These are phyloP conservation scores for Saccharomycopsis olivae DNA, from an alignment of 805 yeast species.

Conservation along the genomic window DNA sequence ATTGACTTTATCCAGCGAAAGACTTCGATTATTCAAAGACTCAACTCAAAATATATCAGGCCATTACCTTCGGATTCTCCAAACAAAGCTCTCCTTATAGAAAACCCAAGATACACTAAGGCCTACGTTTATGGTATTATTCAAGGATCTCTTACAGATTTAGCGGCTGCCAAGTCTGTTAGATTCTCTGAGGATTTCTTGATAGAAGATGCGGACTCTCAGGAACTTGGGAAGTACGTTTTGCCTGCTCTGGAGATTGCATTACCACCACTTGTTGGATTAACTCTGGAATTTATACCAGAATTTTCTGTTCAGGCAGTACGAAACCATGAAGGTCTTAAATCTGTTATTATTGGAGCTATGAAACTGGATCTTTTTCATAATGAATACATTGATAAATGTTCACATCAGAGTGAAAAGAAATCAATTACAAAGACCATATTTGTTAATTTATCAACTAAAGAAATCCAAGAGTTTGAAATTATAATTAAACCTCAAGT, in stretches of 20 bases:
- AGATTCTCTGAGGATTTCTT: not conserved
- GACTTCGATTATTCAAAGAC: conserved; percentile 1
- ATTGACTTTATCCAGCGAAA: conserved; percentile 8
- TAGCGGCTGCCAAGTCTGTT: not conserved
- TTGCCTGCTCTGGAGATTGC: conserved; percentile 8
- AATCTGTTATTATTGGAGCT: conserved; percentile 5
- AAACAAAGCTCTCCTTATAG: conserved; percentile 2
- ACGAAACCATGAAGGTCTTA: conserved; percentile 9
- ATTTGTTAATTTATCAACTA: conserved; percentile 11
- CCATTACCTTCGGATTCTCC: no score
- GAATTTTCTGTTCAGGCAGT: conserved; percentile 17
- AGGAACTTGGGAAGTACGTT: not conserved
- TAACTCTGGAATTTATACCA: conserved; percentile 14
- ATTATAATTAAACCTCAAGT: conserved; percentile 1
- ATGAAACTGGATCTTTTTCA: conserved; percentile 18
- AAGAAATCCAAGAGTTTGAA: conserved; percentile 16
- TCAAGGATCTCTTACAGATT: no score
- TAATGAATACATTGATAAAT: conserved; percentile 16
- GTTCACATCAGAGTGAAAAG: not conserved
- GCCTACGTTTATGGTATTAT: no score
- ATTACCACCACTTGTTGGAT: conserved; percentile 18
- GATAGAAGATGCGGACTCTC: not conserved
- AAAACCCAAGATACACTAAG: conserved; percentile 6
- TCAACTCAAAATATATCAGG: not conserved
- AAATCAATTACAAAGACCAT: conserved; percentile 10